Conservation (phyloP, 805 yeast species). For the Spathaspora hagerdaliae region DNA sequence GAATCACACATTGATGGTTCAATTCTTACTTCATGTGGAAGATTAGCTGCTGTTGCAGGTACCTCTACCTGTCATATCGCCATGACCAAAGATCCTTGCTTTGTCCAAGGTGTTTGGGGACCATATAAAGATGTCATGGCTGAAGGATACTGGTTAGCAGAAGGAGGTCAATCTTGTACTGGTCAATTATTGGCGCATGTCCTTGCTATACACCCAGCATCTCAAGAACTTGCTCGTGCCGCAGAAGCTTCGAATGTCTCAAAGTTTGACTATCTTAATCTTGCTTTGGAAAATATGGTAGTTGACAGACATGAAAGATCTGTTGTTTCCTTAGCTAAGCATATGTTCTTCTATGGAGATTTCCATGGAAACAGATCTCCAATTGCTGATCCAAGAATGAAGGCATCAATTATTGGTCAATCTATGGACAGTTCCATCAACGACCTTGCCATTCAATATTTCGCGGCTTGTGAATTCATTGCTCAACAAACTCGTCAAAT, state of each 20-base stretch:
- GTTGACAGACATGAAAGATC: slow-evolving; percentile 57
- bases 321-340: slow-evolving; percentile 75
- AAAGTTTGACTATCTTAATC: slow-evolving; percentile 79
- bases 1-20: slow-evolving; percentile 42
- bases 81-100: slow-evolving; percentile 76
- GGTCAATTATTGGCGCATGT: slow-evolving; percentile 92
- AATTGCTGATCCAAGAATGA: slow-evolving; percentile 92
- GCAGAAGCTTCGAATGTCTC: slow-evolving; percentile 69
- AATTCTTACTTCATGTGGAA: slow-evolving; percentile 65
- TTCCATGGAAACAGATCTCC: slow-evolving; percentile 96
- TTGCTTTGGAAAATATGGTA: slow-evolving; percentile 64
- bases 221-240: slow-evolving; percentile 59
- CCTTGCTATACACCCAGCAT: slow-evolving; percentile 84
- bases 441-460: slow-evolving; percentile 78
- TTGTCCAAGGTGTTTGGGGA: slow-evolving; percentile 98
- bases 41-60: slow-evolving; percentile 97
- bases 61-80: slow-evolving; percentile 96
- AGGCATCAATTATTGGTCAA: slow-evolving; percentile 88
- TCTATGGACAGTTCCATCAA: slow-evolving; percentile 86
- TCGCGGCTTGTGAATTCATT: slow-evolving; percentile 95
- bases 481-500: slow-evolving; percentile 97
- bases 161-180: slow-evolving; percentile 98
- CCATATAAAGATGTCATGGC: slow-evolving; percentile 93
- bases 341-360: slow-evolving; percentile 92
- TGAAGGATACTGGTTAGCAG: slow-evolving; percentile 91